phyloP scores from a whole-genome alignment of 495 filamentous ascomycete species.

The Neurospora sp. region DNA sequence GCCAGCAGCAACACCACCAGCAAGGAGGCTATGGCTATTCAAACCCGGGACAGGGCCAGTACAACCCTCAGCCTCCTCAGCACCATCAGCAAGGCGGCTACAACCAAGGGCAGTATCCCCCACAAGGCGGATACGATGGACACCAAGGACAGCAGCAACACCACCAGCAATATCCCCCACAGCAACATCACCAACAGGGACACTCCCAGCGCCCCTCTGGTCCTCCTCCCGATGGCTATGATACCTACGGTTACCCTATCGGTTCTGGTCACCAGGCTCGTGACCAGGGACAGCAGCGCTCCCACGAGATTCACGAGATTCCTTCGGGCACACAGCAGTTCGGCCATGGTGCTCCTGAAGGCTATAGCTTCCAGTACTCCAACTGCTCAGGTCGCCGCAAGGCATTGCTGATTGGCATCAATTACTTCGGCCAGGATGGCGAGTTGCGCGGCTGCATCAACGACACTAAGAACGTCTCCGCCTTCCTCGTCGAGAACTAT shows the following conservation, averaged over 20 bases:
- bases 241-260: constrained; percentile 30
- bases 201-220: constrained; percentile 23
- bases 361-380: constrained; percentile 70
- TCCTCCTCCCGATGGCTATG: constrained; percentile 26
- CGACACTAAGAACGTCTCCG: constrained; percentile 84
- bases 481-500: constrained; percentile 71
- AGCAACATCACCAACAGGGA: constrained; percentile 11
- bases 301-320: constrained; percentile 38
- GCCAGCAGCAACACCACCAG: constrained; percentile 2
- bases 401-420: constrained; percentile 87
- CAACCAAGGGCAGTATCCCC: constrained; percentile 8
- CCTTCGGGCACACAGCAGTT: constrained; percentile 34
- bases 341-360: constrained; percentile 37
- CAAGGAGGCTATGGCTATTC: constrained; percentile 12
- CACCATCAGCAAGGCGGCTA: constrained; percentile 10
- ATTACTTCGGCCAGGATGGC: constrained; percentile 80
- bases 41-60: constrained; percentile 17
- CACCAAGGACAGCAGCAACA: not conserved
- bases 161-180: not conserved
- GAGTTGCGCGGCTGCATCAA: constrained; percentile 91
- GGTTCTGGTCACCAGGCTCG: constrained; percentile 3
- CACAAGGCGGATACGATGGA: not conserved
- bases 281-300: constrained; percentile 14
- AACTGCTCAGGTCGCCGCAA: constrained; percentile 77
- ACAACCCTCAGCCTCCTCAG: constrained; percentile 8